phyloP scores from a whole-genome alignment of 1,139 yeast species.

The Blastobotrys malaysiensis region DNA sequence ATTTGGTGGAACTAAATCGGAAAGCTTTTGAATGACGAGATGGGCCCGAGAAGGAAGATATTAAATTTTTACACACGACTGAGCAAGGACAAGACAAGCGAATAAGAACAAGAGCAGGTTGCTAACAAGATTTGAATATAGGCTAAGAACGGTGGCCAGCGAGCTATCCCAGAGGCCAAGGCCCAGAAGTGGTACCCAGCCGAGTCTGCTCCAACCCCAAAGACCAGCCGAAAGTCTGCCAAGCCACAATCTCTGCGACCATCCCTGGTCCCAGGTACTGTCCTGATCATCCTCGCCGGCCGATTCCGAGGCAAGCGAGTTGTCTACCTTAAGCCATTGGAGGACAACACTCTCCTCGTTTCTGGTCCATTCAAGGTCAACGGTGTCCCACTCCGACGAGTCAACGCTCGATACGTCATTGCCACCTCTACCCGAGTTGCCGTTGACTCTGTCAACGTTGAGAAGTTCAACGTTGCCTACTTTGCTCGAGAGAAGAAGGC shows the following conservation, averaged over 20 bases:
- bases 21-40: too few relatives aligned
- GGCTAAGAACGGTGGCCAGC: conserved; percentile 35
- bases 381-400: conserved; percentile 99
- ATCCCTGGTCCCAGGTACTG: conserved; percentile 98
- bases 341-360: conserved; percentile 97
- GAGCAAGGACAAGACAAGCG: not conserved
- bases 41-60: not conserved
- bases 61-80: not conserved
- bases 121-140: conserved; percentile 12
- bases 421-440: conserved; percentile 94
- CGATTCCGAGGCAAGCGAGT: conserved; percentile 99
- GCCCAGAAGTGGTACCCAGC: conserved; percentile 92
- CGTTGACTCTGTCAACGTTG: conserved; percentile 74
- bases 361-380: conserved; percentile 99
- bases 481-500: conserved; percentile 92
- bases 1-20: too few relatives aligned
- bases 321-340: conserved; percentile 95
- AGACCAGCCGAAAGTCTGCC: conserved; percentile 56
- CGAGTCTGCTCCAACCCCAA: conserved; percentile 87
- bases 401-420: conserved; percentile 96
- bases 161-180: conserved; percentile 36
- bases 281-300: conserved; percentile 96
- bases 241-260: conserved; percentile 97
- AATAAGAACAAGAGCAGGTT: not conserved
- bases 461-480: conserved; percentile 93